Conservation (phyloP, 805 yeast species). For the Sugiyamaella floridensis region DNA sequence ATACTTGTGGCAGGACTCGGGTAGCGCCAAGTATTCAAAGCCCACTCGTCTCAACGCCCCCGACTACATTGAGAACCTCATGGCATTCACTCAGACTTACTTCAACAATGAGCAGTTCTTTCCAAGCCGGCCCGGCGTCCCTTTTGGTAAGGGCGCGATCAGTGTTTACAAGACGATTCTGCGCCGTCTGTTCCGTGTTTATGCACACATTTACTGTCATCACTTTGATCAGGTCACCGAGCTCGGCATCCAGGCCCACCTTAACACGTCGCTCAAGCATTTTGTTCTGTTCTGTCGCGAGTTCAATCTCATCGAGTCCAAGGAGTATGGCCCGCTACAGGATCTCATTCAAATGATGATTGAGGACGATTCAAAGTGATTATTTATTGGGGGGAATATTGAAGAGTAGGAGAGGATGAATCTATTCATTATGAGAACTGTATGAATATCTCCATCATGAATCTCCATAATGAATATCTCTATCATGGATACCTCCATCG, state of each 20-base stretch:
- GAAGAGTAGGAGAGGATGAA: too few species aligned
- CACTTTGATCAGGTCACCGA: conserved; percentile 94
- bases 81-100: conserved; percentile 92
- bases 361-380: conserved; percentile 27
- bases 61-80: conserved; percentile 83
- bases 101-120: conserved; percentile 86
- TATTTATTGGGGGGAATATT: background rate
- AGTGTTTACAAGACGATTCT: conserved; percentile 76
- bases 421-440: too few species aligned
- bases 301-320: conserved; percentile 65
- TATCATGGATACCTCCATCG: too few species aligned
- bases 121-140: conserved; percentile 86
- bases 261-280: conserved; percentile 91
- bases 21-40: conserved; percentile 44
- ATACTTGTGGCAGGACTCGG: conserved; percentile 84
- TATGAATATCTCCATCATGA: too few species aligned
- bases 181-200: conserved; percentile 86
- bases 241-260: conserved; percentile 82
- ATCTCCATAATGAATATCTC: too few species aligned
- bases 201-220: conserved; percentile 96
- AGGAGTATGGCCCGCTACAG: conserved; percentile 88
- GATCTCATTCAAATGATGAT: conserved; percentile 72
- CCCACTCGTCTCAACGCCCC: conserved; percentile 93
- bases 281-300: conserved; percentile 82
- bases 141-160: conserved; percentile 80